Base-by-base conservation (phyloP, 257 asterid species). In the Ehretia macrophylla region DNA sequence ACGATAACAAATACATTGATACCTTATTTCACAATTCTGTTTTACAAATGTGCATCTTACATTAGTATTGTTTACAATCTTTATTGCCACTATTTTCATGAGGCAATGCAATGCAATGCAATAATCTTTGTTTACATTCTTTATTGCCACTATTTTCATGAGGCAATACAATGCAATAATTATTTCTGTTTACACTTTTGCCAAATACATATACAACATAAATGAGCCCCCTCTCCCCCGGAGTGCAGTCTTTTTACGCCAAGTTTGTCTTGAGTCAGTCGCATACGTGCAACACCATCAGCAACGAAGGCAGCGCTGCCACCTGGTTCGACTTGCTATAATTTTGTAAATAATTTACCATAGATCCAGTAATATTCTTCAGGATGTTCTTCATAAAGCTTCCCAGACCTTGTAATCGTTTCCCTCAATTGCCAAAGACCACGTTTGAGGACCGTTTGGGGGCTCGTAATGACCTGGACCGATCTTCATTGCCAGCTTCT, bases 391-490 rank as follows among this genome's bases (percentile, higher is more conserved):
- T 75, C 64, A 77, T 39, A 80, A 69, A 63, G 70, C 55, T 77
- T 81, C 94, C 98, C 98, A 91, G 58, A 88, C 79, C 84, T 80
- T 79, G 77, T 88, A 91, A 74, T 88, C 77, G 21, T 62, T 65
- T 49, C 98, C 95, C 67, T 92, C 97, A 42, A 65, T 37, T 55
- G 79, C 89, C 44, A 80, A 18, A 35, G 85, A 83, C 98, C 98
- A 91, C 23, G 67, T 85, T 52, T 62, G 63, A 4, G 66, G 14
- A 19, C 70, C 83, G 38, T 45, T 59, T 51, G 85, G 53, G 46
- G 98, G 95, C 67, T 91, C 95, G 53, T 70, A 88, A 65, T 85
- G 68, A 55, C 96, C 98, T 49, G 96, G 96, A 68, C 98, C 98
- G 27, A 91, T 88, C 79, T 91, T 91, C 89, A 91, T 66, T 1